phyloP scores from a whole-genome alignment of 2,329 filamentous ascomycete genomes.

The Colletotrichum truncatum region DNA sequence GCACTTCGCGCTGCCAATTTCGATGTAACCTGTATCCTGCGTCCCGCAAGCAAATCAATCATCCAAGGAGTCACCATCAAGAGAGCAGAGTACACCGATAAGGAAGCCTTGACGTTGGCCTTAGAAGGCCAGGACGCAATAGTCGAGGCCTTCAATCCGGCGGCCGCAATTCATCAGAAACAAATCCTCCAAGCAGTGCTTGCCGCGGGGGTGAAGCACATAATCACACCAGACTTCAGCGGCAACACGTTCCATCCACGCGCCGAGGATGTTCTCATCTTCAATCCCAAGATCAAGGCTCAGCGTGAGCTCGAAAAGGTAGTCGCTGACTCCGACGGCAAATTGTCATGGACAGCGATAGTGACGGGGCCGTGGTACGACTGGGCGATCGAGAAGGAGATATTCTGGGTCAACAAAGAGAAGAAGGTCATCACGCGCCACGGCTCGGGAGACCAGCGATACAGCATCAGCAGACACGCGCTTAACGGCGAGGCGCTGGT shows the following conservation, averaged over 20 bases:
- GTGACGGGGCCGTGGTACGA: slow-evolving; percentile 33
- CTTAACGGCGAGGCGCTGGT: slow-evolving; percentile 23
- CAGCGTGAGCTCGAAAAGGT: slow-evolving; percentile 35
- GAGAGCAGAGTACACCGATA: slow-evolving; percentile 56
- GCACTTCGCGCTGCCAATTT: neutral
- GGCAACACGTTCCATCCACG: slow-evolving; percentile 32
- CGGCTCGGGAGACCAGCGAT: slow-evolving; percentile 18
- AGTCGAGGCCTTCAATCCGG: slow-evolving; percentile 39
- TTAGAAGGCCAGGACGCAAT: slow-evolving; percentile 44
- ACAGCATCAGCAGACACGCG: slow-evolving; percentile 12
- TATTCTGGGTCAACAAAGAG: slow-evolving; percentile 32
- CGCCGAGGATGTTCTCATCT: slow-evolving; percentile 24
- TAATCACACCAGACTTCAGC: slow-evolving; percentile 36
- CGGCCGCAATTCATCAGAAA: slow-evolving; percentile 30
- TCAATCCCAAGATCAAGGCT: slow-evolving; percentile 29
- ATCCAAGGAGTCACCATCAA: slow-evolving; percentile 45
- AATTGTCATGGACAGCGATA: slow-evolving; percentile 34
- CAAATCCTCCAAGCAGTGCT: slow-evolving; percentile 31
- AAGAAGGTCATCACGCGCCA: slow-evolving; percentile 21
- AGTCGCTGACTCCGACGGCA: neutral
- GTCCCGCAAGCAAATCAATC: neutral
- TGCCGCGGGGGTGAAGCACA: slow-evolving; percentile 27
- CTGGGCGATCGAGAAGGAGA: slow-evolving; percentile 31
- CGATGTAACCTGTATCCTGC: neutral
- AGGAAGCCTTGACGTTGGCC: slow-evolving; percentile 37